Conservation (phyloP, 352 stramenopile species). For the Pythium scleroteichum region DNA sequence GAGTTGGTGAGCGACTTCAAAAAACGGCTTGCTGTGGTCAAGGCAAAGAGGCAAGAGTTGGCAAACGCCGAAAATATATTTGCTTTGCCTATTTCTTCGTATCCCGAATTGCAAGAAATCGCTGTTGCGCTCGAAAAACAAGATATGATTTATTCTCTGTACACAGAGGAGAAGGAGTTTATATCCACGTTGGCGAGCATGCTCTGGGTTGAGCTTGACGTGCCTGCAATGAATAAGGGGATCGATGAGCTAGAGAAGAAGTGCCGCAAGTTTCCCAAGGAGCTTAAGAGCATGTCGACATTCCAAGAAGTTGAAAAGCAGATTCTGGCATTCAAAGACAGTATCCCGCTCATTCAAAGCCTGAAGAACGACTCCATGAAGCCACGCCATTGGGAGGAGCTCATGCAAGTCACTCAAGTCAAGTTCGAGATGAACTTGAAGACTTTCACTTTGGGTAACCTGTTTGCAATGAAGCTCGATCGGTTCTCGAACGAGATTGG, state of each 20-base stretch:
- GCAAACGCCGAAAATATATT: constrained; percentile 95
- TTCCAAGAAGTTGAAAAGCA: constrained; percentile 92
- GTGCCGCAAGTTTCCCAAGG: constrained; percentile 90
- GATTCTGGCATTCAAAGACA: constrained; percentile 93
- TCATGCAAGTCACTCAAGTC: constrained; percentile 89
- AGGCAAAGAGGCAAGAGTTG: constrained; percentile 82
- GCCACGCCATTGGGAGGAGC: constrained; percentile 87
- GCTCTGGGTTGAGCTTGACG: constrained; percentile 93
- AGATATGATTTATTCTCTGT: constrained; percentile 89
- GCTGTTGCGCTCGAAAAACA: constrained; percentile 88
- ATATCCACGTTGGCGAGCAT: constrained; percentile 86
- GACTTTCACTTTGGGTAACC: constrained; percentile 89
- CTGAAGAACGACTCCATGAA: constrained; percentile 96
- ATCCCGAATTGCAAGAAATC: constrained; percentile 90
- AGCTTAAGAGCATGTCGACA: constrained; percentile 89
- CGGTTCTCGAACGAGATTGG: constrained; percentile 89
- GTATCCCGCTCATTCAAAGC: constrained; percentile 92
- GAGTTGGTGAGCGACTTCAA: constrained; percentile 89
- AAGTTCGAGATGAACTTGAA: constrained; percentile 94
- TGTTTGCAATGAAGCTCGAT: constrained; percentile 93
- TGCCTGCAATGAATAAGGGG: constrained; percentile 89
- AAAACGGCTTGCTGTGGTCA: constrained; percentile 74
- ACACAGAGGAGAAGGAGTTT: constrained; percentile 94
- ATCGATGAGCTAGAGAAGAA: constrained; percentile 93
- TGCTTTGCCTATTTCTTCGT: constrained; percentile 88